Base-by-base conservation (phyloP, 768 basidiomycete genomes). In the Tephrocybe sp. region DNA sequence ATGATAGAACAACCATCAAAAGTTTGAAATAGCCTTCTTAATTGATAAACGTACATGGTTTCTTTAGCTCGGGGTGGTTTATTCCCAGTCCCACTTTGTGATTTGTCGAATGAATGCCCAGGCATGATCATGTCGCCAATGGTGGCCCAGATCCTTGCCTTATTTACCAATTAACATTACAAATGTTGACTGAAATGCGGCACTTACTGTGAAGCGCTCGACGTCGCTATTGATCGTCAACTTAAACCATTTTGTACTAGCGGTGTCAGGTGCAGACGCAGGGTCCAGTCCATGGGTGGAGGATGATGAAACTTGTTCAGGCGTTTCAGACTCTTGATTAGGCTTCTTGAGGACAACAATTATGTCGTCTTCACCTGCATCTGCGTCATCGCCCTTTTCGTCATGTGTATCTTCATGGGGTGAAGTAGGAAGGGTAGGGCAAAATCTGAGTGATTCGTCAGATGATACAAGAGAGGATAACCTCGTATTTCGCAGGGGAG, bases 131-230 rank as follows among this genome's bases (percentile, higher is more conserved):
- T 69, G 39, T 90, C 87, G 17, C 84, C 80, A 10, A 84, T 71
- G 9, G 83, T 80, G 10, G 71, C 54, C 86, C 87, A 88, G 56
- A 92, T 85, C 61, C 82, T 88, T 23, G 75, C 63, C 90, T 91
- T 42, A 33, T 17, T 38, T n/a, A 3, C 50, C n/a, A 23, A 25
- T 42, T 11, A 40, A 30, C 39, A 14, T 50, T 30, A 28, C 44
- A 30, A 25, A 15, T n/a, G 15, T 44, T 9, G 25, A 34, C 2
- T 34, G 15, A 49, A 43, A 15, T 17, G 71, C 36, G 39, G 25
- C 15, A 14, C 84, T 54, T 68, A 84, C 88, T 48, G 78, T 73
- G 42, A 88, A 84, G 32, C 72, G 73, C 57, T 90, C 87, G 20
- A 87, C 71, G 52, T 88, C 84, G 10, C 69, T 68, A 36, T 79